Evolutionary conservation across 768 basidiomycete genomes (phyloP).

Genomic region (Naganishia kalamii): DNA sequence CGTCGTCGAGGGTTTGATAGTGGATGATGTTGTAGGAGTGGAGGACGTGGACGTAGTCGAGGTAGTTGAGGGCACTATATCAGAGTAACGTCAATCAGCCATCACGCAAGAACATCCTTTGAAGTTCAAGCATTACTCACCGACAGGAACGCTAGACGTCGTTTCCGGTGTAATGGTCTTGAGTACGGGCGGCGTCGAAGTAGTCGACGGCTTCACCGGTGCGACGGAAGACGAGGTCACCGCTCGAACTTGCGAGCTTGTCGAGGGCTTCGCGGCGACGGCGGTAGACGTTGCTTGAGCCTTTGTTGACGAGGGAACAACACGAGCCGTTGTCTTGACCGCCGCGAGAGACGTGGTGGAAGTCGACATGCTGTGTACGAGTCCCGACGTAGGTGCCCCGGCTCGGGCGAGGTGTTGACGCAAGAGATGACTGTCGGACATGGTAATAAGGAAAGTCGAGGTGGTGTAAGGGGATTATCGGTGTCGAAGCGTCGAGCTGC

Average conservation of each 20-base stretch:
- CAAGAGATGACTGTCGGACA: too few relatives aligned
- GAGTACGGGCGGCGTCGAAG: background rate
- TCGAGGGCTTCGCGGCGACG: background rate
- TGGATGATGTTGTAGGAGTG: background rate
- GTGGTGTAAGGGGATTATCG: too few relatives aligned
- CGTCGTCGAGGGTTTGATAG: too few relatives aligned
- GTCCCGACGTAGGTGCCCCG: constrained; percentile 10
- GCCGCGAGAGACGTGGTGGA: background rate
- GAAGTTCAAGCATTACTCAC: background rate
- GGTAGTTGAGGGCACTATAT: background rate
- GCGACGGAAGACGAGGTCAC: background rate
- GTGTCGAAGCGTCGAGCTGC: too few relatives aligned
- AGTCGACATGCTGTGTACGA: background rate
- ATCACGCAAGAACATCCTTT: background rate
- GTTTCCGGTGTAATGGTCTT: background rate
- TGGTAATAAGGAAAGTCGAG: too few relatives aligned
- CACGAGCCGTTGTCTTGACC: background rate
- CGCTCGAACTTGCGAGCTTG: constrained; percentile 1
- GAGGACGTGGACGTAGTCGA: background rate
- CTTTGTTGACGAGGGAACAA: background rate
- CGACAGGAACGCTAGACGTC: background rate
- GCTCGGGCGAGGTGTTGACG: too few relatives aligned
- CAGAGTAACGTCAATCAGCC: background rate
- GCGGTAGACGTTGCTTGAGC: background rate
- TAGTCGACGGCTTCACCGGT: background rate